Evolutionary conservation across 228 moss, liverwort and hornwort species (phyloP).

Genomic region (Sphagnum magellanicum): DNA sequence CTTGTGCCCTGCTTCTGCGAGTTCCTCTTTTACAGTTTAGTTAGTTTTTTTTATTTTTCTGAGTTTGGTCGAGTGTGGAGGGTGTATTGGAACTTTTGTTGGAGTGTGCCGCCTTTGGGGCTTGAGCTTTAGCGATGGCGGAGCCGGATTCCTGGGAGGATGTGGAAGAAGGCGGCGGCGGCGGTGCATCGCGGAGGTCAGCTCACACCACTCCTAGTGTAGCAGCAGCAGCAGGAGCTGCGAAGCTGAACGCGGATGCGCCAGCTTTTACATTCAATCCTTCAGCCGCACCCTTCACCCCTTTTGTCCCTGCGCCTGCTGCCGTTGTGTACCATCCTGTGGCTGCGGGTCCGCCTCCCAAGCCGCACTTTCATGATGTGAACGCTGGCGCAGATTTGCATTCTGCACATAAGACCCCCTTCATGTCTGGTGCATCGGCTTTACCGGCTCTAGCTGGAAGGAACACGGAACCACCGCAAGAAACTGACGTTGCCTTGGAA

Average conservation of each 20-base stretch:
- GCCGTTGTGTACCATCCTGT: not conserved
- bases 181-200: too few relatives aligned
- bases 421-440: constrained; percentile 10
- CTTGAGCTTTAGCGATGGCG: not conserved
- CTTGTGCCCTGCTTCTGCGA: too few relatives aligned
- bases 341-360: not conserved
- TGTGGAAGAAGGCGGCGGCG: constrained; percentile 12
- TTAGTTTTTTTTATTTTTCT: too few relatives aligned
- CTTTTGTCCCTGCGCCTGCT: not conserved
- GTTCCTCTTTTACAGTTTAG: too few relatives aligned
- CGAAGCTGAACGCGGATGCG: constrained; percentile 14
- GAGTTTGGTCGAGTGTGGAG: too few relatives aligned
- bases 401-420: constrained; percentile 4
- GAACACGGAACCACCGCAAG: not conserved
- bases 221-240: not conserved
- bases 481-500: not conserved
- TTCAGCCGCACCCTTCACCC: constrained; percentile 9
- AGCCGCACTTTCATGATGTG: not conserved
- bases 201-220: not conserved
- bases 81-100: too few relatives aligned
- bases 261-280: constrained; percentile 15
- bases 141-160: constrained; percentile 22
- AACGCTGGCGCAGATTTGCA: constrained; percentile 1
- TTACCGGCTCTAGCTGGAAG: constrained; percentile 5
- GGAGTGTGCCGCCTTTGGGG: too few relatives aligned